Conservation (phyloP, 2,329 filamentous ascomycete species). For the Ophiognomonia clavigignenti-juglandacearum region DNA sequence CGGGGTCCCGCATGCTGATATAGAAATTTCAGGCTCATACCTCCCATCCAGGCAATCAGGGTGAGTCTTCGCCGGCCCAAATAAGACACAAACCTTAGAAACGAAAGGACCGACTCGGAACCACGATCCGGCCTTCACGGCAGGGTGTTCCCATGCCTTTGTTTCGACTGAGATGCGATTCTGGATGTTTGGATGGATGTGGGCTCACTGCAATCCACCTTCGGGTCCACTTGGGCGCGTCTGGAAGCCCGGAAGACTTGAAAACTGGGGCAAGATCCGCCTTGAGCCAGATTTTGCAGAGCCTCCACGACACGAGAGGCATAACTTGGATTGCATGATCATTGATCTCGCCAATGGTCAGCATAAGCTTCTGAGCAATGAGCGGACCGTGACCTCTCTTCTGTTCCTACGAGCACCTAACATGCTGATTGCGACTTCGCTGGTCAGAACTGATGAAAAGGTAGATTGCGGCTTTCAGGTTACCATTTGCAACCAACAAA, state of each 20-base stretch:
- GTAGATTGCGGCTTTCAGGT: no score
- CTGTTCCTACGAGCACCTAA: no score
- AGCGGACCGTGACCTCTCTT: no score
- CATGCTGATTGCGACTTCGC: no score
- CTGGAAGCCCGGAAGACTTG: not conserved
- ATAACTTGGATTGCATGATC: not conserved
- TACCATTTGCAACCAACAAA: no score
- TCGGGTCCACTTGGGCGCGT: not conserved
- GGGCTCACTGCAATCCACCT: slow-evolving; percentile 2
- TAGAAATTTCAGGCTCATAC: no score
- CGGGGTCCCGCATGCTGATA: slow-evolving; percentile 2
- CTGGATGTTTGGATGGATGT: slow-evolving; percentile 3
- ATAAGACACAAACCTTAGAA: not conserved
- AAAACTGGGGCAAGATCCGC: slow-evolving; percentile 7
- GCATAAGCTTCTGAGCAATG: no score
- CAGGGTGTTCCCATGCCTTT: slow-evolving; percentile 5
- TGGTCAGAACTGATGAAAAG: no score
- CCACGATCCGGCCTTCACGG: slow-evolving; percentile 1
- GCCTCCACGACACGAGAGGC: not conserved
- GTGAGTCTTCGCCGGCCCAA: not conserved
- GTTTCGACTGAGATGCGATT: slow-evolving; percentile 2
- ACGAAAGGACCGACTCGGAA: slow-evolving; percentile 2
- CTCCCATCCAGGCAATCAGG: not conserved
- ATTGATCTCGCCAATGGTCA: no score
- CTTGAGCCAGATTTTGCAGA: not conserved